phyloP scores from a whole-genome alignment of 371 early-diverging fungal species.

The Lichtheimia ramosa region DNA sequence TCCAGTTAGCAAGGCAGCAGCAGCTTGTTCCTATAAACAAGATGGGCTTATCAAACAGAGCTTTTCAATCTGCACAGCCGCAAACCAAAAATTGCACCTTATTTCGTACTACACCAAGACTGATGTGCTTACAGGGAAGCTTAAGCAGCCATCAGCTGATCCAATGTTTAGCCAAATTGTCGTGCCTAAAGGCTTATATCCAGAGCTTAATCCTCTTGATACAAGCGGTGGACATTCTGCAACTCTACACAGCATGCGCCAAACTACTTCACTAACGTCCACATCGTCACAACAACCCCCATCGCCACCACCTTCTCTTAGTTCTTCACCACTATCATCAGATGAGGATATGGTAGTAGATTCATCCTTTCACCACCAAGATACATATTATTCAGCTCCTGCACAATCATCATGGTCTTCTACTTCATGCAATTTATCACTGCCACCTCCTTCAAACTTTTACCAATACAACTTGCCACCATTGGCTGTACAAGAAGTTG shows the following conservation, averaged over 20 bases:
- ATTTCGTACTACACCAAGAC: slow-evolving; percentile 85
- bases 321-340: slow-evolving; percentile 3
- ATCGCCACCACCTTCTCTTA: slow-evolving; percentile 8
- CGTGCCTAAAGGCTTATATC: slow-evolving; percentile 66
- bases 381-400: slow-evolving; percentile 5
- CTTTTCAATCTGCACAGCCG: slow-evolving; percentile 69
- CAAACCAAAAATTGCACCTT: slow-evolving; percentile 80
- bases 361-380: slow-evolving; percentile 1
- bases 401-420: slow-evolving; percentile 5
- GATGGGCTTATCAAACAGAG: slow-evolving; percentile 65
- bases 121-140: slow-evolving; percentile 59
- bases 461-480: not conserved
- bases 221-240: slow-evolving; percentile 50
- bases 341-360: slow-evolving; percentile 10
- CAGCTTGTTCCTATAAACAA: slow-evolving; percentile 54
- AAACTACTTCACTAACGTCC: slow-evolving; percentile 4
- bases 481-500: slow-evolving; percentile 44
- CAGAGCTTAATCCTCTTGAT: slow-evolving; percentile 55
- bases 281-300: slow-evolving; percentile 6
- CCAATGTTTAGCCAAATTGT: slow-evolving; percentile 48
- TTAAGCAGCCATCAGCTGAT: slow-evolving; percentile 56
- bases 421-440: not conserved
- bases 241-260: slow-evolving; percentile 40
- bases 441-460: slow-evolving; percentile 3
- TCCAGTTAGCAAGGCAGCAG: slow-evolving; percentile 26